A percentile compares a stretch with the other conserved stretches of the same genome.
phyloP scores from a whole-genome alignment of 805 yeast species.

The Wickerhamiella qilinensis region DNA sequence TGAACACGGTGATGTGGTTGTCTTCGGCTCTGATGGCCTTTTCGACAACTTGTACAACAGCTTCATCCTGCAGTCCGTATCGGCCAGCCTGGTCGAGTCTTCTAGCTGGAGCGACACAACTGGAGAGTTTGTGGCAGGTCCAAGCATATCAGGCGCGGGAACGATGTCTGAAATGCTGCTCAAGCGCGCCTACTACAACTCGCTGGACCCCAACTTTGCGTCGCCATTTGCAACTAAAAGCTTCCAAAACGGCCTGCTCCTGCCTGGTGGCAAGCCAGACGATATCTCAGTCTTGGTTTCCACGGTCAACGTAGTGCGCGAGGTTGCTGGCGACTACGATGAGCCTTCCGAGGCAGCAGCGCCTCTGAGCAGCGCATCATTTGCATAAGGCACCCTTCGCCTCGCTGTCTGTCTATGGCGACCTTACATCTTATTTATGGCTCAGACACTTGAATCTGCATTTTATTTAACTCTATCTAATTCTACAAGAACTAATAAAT shows the following conservation, averaged over 20 bases:
- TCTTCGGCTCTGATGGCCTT: slow-evolving; percentile 89
- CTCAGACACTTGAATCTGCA: too few species aligned
- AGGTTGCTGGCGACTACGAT: neutral
- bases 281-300: slow-evolving; percentile 77
- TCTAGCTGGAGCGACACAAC: slow-evolving; percentile 20
- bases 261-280: slow-evolving; percentile 89
- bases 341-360: neutral
- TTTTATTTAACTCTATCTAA: too few species aligned
- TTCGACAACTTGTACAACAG: slow-evolving; percentile 65
- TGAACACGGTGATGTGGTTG: slow-evolving; percentile 52
- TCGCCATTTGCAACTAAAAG: slow-evolving; percentile 72
- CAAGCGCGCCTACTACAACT: slow-evolving; percentile 44
- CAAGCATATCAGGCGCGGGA: slow-evolving; percentile 24
- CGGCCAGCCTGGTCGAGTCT: slow-evolving; percentile 31
- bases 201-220: slow-evolving; percentile 58
- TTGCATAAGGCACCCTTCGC: too few species aligned
- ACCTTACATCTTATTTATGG: too few species aligned
- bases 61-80: slow-evolving; percentile 55
- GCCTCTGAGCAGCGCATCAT: too few species aligned
- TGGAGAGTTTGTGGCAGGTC: slow-evolving; percentile 13
- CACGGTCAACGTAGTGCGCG: slow-evolving; percentile 26
- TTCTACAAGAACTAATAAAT: too few species aligned
- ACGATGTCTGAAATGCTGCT: slow-evolving; percentile 42
- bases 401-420: too few species aligned
- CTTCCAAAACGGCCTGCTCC: slow-evolving; percentile 46